These are phyloP conservation scores for Leucoagaricus sp. DNA, from an alignment of 1,284 basidiomycete species.

Conservation along the genomic window DNA sequence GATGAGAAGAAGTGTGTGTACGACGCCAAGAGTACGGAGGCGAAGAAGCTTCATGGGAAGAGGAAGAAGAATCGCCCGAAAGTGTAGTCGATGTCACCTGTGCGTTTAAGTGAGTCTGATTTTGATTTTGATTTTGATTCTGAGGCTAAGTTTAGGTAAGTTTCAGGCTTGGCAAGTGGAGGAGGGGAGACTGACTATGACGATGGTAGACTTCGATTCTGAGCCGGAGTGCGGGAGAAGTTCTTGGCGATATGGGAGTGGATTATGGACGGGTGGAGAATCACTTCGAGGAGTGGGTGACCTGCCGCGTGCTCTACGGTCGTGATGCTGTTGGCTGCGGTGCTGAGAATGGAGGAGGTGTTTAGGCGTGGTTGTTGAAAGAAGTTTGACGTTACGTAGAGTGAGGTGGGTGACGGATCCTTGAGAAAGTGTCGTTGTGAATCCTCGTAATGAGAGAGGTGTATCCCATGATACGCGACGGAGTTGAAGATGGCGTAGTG, in stretches of 20 bases:
- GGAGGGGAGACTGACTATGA: neutral
- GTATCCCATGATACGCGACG: constrained; percentile 1
- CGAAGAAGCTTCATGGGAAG: neutral
- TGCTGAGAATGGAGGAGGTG: neutral
- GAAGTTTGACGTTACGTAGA: constrained; percentile 3
- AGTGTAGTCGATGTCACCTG: neutral
- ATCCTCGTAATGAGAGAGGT: neutral
- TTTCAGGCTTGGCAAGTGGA: neutral
- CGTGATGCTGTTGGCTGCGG: neutral
- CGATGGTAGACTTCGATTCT: neutral
- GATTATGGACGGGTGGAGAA: neutral
- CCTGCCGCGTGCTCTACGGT: neutral
- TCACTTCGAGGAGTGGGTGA: neutral
- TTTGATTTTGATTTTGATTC: neutral
- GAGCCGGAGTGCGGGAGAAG: neutral
- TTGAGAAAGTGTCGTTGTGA: neutral
- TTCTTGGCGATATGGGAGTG: neutral
- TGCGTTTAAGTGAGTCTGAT: neutral
- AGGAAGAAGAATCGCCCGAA: no score
- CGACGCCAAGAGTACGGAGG: neutral
- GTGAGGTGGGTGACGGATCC: neutral
- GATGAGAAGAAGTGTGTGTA: no score
- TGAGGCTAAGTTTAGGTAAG: neutral
- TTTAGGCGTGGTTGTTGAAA: neutral
- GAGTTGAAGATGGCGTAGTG: neutral